These are phyloP conservation scores for Sclerotinia borealis DNA, from an alignment of 2,329 filamentous ascomycete species.

Conservation along the genomic window DNA sequence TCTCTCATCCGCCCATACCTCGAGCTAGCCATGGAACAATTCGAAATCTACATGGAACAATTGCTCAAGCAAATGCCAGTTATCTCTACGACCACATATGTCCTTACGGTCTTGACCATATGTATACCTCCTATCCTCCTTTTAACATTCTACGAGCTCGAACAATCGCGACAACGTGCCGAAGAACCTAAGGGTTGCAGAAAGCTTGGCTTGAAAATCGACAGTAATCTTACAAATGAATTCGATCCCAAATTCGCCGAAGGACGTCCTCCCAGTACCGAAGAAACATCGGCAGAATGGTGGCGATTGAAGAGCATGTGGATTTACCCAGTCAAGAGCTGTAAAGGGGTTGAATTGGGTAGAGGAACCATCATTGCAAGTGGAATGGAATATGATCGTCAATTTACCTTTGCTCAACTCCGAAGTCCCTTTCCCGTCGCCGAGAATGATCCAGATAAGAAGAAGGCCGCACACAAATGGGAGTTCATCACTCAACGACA, in stretches of 20 bases:
- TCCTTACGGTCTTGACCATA: slow-evolving; percentile 29
- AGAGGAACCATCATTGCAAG: slow-evolving; percentile 57
- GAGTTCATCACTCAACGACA: slow-evolving; percentile 65
- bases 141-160: slow-evolving; percentile 31
- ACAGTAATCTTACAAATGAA: slow-evolving; percentile 51
- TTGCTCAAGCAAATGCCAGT: slow-evolving; percentile 25
- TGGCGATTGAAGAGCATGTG: slow-evolving; percentile 62
- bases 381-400: slow-evolving; percentile 72
- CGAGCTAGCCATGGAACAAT: slow-evolving; percentile 24
- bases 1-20: slow-evolving; percentile 26
- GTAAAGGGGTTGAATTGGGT: slow-evolving; percentile 66
- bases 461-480: slow-evolving; percentile 50
- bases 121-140: slow-evolving; percentile 31
- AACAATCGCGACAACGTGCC: slow-evolving; percentile 27
- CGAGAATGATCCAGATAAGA: slow-evolving; percentile 32
- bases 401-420: slow-evolving; percentile 75
- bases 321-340: slow-evolving; percentile 81
- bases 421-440: slow-evolving; percentile 43
- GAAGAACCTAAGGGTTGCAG: slow-evolving; percentile 44
- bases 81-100: slow-evolving; percentile 30
- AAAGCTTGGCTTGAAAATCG: slow-evolving; percentile 42
- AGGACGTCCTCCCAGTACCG: slow-evolving; percentile 32
- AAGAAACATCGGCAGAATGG: slow-evolving; percentile 33
- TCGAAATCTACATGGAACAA: slow-evolving; percentile 27
- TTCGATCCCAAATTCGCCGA: slow-evolving; percentile 44